These are phyloP conservation scores for Fraxinus latifolia DNA, from an alignment of 305 asterid species.

Conservation along the genomic window DNA sequence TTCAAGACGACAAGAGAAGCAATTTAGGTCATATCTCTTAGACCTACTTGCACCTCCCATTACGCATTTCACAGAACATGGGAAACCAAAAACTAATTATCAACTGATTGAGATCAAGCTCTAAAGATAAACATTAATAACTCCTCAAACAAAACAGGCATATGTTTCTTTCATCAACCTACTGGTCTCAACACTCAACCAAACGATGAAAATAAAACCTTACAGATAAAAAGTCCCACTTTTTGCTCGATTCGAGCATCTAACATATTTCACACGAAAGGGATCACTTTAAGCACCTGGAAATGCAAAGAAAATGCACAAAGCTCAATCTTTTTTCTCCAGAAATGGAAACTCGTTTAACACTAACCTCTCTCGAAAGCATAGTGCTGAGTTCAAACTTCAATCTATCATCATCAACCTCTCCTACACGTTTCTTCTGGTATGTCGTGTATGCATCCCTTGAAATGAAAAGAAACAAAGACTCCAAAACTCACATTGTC, in stretches of 20 bases:
- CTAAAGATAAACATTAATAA: background rate
- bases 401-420: slow-evolving; percentile 73
- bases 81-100: background rate
- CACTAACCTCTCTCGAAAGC: slow-evolving; percentile 77
- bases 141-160: background rate
- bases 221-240: background rate
- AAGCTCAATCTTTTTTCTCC: slow-evolving; percentile 5
- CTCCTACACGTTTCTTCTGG: slow-evolving; percentile 66
- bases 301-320: slow-evolving; percentile 1
- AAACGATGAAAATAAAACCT: background rate
- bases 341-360: slow-evolving; percentile 8
- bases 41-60: background rate
- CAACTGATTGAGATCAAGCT: background rate
- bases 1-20: background rate
- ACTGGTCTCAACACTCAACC: background rate
- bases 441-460: slow-evolving; percentile 69
- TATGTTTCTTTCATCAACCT: background rate
- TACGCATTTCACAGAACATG: background rate
- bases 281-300: background rate
- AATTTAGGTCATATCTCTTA: background rate
- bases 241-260: background rate
- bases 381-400: slow-evolving; percentile 86
- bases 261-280: background rate
- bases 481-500: slow-evolving; percentile 6
- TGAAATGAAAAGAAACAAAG: slow-evolving; percentile 14